Conservation (phyloP, 2,329 filamentous ascomycete genomes). For the Xylaria sp. region DNA sequence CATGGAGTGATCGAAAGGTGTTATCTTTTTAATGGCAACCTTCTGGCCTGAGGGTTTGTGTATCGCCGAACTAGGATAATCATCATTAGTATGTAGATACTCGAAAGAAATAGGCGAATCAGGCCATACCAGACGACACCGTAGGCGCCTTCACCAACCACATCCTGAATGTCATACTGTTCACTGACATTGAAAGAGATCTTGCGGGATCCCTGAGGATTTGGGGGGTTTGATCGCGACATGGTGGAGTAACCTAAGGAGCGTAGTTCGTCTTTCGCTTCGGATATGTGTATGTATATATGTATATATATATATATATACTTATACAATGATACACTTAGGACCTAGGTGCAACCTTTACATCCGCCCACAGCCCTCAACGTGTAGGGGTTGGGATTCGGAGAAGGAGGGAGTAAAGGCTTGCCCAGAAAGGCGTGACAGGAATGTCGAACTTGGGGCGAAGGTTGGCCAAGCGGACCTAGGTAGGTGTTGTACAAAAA, state of each 20-base stretch:
- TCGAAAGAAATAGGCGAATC: background rate
- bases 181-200: slow-evolving; percentile 99
- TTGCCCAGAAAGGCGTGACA: slow-evolving; percentile 9
- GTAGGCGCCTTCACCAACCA: slow-evolving; percentile 97
- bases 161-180: slow-evolving; percentile 99
- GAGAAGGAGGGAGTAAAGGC: slow-evolving; percentile 4
- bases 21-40: slow-evolving; percentile 99
- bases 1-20: slow-evolving; percentile 98
- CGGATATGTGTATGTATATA: slow-evolving; percentile 4
- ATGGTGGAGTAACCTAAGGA: slow-evolving; percentile 49
- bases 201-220: slow-evolving; percentile 78
- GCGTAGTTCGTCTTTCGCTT: slow-evolving; percentile 8
- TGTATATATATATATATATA: slow-evolving; percentile 10
- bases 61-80: slow-evolving; percentile 78
- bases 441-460: slow-evolving; percentile 11
- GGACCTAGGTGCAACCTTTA: slow-evolving; percentile 19
- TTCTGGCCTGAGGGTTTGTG: slow-evolving; percentile 99
- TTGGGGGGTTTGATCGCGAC: slow-evolving; percentile 68
- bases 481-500: slow-evolving; percentile 12
- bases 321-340: slow-evolving; percentile 6
- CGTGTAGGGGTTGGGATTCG: slow-evolving; percentile 4
- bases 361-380: slow-evolving; percentile 18
- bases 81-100: slow-evolving; percentile 26
- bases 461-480: slow-evolving; percentile 4
- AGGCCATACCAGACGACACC: slow-evolving; percentile 91